Percentiles rank a stretch among this genome's conserved stretches.
Evolutionary conservation across 805 yeast species (phyloP).

Genomic region (Spathaspora passalidarum): DNA sequence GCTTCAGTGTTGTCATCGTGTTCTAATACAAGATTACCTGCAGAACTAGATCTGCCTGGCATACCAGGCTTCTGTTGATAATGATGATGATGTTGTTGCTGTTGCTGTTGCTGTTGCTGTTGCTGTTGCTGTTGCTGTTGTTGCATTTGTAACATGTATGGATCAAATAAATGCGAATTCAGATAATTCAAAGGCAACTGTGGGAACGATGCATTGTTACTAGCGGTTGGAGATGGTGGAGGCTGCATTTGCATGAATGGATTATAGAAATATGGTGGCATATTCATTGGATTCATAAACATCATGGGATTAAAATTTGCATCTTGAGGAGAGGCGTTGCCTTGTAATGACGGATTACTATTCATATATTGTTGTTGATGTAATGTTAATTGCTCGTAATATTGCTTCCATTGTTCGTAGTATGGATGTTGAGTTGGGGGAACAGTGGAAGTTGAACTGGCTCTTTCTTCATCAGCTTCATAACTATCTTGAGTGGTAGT

Average conservation of each 20-base stretch:
- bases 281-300: conserved; percentile 16
- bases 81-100: not conserved
- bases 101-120: not conserved
- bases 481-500: not conserved
- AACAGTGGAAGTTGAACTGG: conserved; percentile 5
- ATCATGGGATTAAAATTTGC: conserved; percentile 12
- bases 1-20: not conserved
- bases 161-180: not conserved
- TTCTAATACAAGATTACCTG: not conserved
- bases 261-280: conserved; percentile 9
- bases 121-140: conserved; percentile 10
- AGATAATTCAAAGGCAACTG: conserved; percentile 1
- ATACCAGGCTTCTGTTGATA: not conserved
- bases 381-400: conserved; percentile 27
- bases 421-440: conserved; percentile 25
- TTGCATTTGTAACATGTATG: not conserved
- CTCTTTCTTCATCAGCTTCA: conserved; percentile 6
- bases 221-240: conserved; percentile 1
- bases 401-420: conserved; percentile 37
- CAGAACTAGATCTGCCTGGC: not conserved
- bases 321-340: conserved; percentile 3
- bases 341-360: conserved; percentile 11
- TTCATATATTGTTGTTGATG: conserved; percentile 12
- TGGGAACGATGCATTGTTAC: not conserved
- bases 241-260: conserved; percentile 1